Base-by-base conservation (phyloP, 371 early-diverging fungal genomes). In the Choanephora cucurbitarum region DNA sequence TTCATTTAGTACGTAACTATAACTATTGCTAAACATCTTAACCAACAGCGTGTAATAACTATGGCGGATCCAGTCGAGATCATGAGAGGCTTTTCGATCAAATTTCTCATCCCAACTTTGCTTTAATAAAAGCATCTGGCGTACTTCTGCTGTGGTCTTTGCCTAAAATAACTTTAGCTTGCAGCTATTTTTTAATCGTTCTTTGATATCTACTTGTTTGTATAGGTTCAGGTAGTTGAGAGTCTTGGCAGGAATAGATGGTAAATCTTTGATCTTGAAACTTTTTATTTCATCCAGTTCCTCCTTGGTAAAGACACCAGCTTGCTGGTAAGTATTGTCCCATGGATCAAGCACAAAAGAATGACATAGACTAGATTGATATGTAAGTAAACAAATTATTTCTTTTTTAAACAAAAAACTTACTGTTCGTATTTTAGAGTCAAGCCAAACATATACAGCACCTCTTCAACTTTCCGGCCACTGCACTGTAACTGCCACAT, bases 61-160 rank as follows among this genome's bases (percentile, higher is more conserved):
- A 21, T 44, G 44, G 19, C 44, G 44, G 21, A 44, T 44, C 44
- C 44, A 44, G 44, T 44, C 44, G 21, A 44, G 44, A 44, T 44
- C 41, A 41, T 41, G 41, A 41, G 41, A 41, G 5, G 5, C 41
- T 41, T 41, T 41, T 41, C 41, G 41, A 41, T 41, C 41, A 17
- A 41, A 41, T 41, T 41, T 14, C 5, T 41, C 41, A 15, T 41
- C 41, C 41, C 41, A 41, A 41, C 41, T 41, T 14, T 41, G 41
- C 14, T 41, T 41, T 41, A 15, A 41, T 9, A 15, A 9, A 41
- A 41, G 41, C 10, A 41, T 41, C 41, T 41, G 5, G 41, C 41
- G 41, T 41, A 41, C 41, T 41, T 41, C 41, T 41, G 10, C 41
- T 41, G 41, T 14, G 15, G 14, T 41, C 41, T 41, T 41, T 15